Percentiles rank a stretch among this genome's conserved stretches.
phyloP scores from a whole-genome alignment of 495 filamentous ascomycete genomes.

The Clohesyomyces aquaticus region DNA sequence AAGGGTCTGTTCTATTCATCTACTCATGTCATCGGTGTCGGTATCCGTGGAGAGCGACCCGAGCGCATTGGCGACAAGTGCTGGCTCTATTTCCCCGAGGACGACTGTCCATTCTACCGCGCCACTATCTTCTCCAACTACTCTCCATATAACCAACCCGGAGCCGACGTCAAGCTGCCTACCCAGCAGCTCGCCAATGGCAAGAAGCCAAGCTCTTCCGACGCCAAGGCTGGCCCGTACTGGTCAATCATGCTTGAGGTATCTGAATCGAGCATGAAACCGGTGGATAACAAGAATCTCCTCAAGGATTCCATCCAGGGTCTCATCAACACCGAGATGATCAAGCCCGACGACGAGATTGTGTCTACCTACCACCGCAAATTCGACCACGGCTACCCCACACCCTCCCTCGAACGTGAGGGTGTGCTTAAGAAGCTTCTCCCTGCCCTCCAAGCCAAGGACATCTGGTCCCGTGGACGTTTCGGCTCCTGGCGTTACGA shows the following conservation, averaged over 20 bases:
- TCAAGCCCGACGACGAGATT: slow-evolving; percentile 87
- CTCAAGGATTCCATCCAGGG: slow-evolving; percentile 91
- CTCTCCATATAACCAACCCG: slow-evolving; percentile 96
- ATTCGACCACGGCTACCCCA: slow-evolving; percentile 99
- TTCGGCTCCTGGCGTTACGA: slow-evolving; percentile 99
- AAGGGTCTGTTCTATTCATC: slow-evolving; percentile 96
- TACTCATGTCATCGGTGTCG: slow-evolving; percentile 96
- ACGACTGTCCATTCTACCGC: slow-evolving; percentile 99
- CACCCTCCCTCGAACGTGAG: slow-evolving; percentile 91
- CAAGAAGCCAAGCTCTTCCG: slow-evolving; percentile 68
- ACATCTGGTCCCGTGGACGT: slow-evolving; percentile 93
- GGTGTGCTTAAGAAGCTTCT: slow-evolving; percentile 90
- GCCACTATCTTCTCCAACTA: slow-evolving; percentile 99
- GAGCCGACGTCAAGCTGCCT: slow-evolving; percentile 77
- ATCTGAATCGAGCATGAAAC: slow-evolving; percentile 94
- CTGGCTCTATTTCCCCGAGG: slow-evolving; percentile 99
- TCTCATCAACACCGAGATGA: slow-evolving; percentile 95
- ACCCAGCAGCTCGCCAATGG: slow-evolving; percentile 85
- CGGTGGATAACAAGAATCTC: slow-evolving; percentile 79
- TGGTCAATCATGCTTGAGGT: slow-evolving; percentile 99
- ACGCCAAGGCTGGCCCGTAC: slow-evolving; percentile 85
- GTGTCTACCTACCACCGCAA: slow-evolving; percentile 97
- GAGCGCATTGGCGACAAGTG: slow-evolving; percentile 99
- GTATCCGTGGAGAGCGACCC: slow-evolving; percentile 88
- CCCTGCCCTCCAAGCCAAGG: slow-evolving; percentile 85